phyloP scores from a whole-genome alignment of 192 early-diverging fungal species.

The Phlyctochytrium planicorne region DNA sequence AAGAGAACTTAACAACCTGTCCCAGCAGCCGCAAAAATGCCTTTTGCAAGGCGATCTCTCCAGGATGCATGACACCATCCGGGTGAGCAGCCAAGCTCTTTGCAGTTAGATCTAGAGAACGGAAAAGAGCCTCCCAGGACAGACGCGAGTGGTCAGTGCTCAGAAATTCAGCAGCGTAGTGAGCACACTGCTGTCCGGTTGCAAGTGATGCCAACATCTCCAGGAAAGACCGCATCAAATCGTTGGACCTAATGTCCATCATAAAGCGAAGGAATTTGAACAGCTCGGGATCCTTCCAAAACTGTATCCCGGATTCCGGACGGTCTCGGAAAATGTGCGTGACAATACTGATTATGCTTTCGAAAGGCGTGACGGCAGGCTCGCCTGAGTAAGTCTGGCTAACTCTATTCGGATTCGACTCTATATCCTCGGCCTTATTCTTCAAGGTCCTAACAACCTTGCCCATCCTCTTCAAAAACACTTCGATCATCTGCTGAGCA shows the following conservation, averaged over 20 bases:
- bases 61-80: slow-evolving; percentile 59
- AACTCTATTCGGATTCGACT: slow-evolving; percentile 3
- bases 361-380: slow-evolving; percentile 14
- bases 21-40: slow-evolving; percentile 75
- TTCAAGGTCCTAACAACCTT: slow-evolving; percentile 24
- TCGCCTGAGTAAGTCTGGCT: not conserved
- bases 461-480: slow-evolving; percentile 21
- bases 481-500: slow-evolving; percentile 14
- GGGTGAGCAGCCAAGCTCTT: slow-evolving; percentile 21
- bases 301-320: slow-evolving; percentile 58
- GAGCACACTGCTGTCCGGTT: slow-evolving; percentile 68
- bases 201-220: slow-evolving; percentile 82
- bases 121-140: slow-evolving; percentile 26
- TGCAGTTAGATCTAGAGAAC: slow-evolving; percentile 56
- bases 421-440: slow-evolving; percentile 27
- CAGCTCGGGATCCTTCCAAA: slow-evolving; percentile 50
- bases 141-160: slow-evolving; percentile 21
- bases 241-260: slow-evolving; percentile 37
- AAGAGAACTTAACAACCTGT: slow-evolving; percentile 77
- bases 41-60: slow-evolving; percentile 71
- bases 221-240: slow-evolving; percentile 60
- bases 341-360: slow-evolving; percentile 72
- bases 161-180: slow-evolving; percentile 60
- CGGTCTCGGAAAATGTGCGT: slow-evolving; percentile 72
- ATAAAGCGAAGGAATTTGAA: slow-evolving; percentile 46